Conservation (phyloP, 2,329 filamentous ascomycete genomes). For the Fusarium fujikuroi region DNA sequence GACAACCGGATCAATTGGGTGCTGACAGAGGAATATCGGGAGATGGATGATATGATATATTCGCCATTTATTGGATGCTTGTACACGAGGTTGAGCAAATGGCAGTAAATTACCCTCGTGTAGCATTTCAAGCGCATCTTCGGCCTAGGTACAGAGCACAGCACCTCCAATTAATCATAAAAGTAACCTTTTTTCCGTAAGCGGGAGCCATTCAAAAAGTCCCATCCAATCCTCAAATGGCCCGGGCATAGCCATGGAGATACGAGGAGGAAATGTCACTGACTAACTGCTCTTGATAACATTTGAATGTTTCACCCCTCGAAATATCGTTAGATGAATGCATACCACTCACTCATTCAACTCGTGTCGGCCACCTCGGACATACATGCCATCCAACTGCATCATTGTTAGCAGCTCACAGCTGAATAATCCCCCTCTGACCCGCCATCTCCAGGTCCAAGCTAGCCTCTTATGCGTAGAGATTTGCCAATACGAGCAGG, state of each 20-base stretch:
- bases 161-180: neutral
- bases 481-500: constrained; percentile 39
- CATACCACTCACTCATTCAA: neutral
- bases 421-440: constrained; percentile 9
- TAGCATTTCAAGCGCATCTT: neutral
- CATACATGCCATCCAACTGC: neutral
- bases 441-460: neutral
- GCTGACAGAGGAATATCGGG: neutral
- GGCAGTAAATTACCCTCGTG: neutral
- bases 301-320: constrained; percentile 2
- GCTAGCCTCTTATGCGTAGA: neutral
- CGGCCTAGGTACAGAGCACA: neutral
- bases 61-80: neutral
- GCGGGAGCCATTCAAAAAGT: constrained; percentile 3
- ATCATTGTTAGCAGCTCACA: neutral
- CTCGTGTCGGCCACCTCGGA: neutral
- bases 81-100: neutral
- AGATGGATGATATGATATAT: neutral
- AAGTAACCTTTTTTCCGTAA: constrained; percentile 9
- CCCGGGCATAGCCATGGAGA: neutral
- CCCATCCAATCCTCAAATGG: neutral
- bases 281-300: neutral
- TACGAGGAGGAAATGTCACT: neutral
- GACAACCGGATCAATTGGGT: neutral
- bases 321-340: neutral